phyloP scores from a whole-genome alignment of 2,329 filamentous ascomycete genomes.

The Tolypocladium ovalisporum region DNA sequence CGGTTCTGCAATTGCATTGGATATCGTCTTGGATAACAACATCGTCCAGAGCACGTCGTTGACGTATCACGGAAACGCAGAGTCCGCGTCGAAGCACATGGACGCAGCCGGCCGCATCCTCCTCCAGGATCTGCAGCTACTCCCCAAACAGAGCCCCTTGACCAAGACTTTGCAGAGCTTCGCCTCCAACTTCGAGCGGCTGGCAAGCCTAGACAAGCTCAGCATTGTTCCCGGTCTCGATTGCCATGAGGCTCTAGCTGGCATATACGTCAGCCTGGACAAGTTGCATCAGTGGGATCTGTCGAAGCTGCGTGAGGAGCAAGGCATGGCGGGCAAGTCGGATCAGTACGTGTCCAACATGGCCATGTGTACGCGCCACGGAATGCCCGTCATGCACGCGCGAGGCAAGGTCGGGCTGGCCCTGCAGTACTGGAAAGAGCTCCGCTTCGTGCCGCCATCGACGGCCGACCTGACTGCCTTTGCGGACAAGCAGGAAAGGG shows the following conservation, averaged over 20 bases:
- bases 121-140: slow-evolving; percentile 50
- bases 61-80: slow-evolving; percentile 48
- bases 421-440: slow-evolving; percentile 68
- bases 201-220: slow-evolving; percentile 61
- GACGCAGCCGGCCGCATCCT: slow-evolving; percentile 56
- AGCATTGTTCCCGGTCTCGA: slow-evolving; percentile 59
- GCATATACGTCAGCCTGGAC: slow-evolving; percentile 59
- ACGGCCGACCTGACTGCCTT: slow-evolving; percentile 24
- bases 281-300: slow-evolving; percentile 64
- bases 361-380: slow-evolving; percentile 60
- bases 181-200: slow-evolving; percentile 56
- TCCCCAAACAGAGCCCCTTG: slow-evolving; percentile 48
- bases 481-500: slow-evolving; percentile 31
- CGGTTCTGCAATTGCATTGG: slow-evolving; percentile 47
- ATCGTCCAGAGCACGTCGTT: slow-evolving; percentile 53
- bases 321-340: slow-evolving; percentile 29
- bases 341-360: slow-evolving; percentile 41
- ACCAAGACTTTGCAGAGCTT: slow-evolving; percentile 64
- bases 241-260: slow-evolving; percentile 66
- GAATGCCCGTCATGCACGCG: slow-evolving; percentile 60
- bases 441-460: slow-evolving; percentile 33
- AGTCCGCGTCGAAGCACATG: slow-evolving; percentile 47
- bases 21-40: slow-evolving; percentile 51
- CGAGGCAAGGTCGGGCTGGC: slow-evolving; percentile 56
- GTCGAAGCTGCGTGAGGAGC: slow-evolving; percentile 40